Evolutionary conservation across 2,329 filamentous ascomycete genomes (phyloP).

Genomic region (Botrytis tulipae): DNA sequence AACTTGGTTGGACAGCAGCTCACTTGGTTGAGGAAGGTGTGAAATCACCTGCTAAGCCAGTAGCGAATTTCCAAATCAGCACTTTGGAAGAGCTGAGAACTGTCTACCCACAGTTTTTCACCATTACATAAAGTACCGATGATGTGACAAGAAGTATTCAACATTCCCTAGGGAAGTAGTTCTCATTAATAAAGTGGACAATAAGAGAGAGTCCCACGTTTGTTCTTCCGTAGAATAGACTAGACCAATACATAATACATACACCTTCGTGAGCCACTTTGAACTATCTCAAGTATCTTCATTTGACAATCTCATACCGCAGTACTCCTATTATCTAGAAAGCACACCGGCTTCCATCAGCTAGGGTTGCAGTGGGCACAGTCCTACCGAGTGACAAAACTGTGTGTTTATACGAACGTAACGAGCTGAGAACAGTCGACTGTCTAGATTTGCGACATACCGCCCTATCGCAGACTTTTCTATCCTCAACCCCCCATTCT

Average conservation of each 20-base stretch:
- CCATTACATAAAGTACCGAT: conserved; percentile 40
- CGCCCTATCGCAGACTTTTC: neutral
- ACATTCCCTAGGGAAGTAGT: conserved; percentile 2
- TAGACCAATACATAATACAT: conserved; percentile 1
- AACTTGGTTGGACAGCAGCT: conserved; percentile 80
- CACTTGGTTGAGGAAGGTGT: conserved; percentile 82
- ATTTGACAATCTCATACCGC: neutral
- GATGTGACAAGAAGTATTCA: neutral
- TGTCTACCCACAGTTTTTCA: conserved; percentile 85
- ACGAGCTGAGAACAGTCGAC: neutral
- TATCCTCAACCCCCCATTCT: neutral
- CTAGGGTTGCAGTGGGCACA: conserved; percentile 87
- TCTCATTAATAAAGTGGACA: neutral
- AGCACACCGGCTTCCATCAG: conserved; percentile 81
- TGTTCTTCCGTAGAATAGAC: conserved; percentile 9
- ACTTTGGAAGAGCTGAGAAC: conserved; percentile 72
- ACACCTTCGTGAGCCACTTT: neutral
- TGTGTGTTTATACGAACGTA: neutral
- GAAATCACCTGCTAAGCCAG: conserved; percentile 58
- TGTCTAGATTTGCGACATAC: neutral
- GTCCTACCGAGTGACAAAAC: conserved; percentile 55
- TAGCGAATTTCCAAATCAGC: conserved; percentile 72
- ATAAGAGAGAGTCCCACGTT: neutral
- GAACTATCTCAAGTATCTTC: neutral
- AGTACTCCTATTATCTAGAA: conserved; percentile 47